These are phyloP conservation scores for Aspergillus japonicus DNA, from an alignment of 2,329 filamentous ascomycete genomes.

Conservation along the genomic window DNA sequence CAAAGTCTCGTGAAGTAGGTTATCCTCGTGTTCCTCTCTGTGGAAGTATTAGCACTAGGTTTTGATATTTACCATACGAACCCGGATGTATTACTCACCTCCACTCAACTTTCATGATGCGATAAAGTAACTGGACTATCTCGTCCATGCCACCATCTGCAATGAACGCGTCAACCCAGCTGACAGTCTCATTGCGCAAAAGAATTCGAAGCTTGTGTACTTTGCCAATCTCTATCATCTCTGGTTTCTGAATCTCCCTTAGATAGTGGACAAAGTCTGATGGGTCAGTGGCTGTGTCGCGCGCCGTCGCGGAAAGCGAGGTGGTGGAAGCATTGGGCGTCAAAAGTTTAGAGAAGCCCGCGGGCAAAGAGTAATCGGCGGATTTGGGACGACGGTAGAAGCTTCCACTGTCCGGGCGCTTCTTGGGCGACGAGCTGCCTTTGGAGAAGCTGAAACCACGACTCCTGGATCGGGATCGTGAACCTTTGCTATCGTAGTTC, in stretches of 20 bases:
- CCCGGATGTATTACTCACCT: conserved; percentile 57
- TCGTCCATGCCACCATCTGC: conserved; percentile 87
- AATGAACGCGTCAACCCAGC: conserved; percentile 93
- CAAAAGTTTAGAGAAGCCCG: conserved; percentile 56
- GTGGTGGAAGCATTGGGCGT: conserved; percentile 57
- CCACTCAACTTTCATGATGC: conserved; percentile 97
- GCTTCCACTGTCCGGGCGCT: conserved; percentile 65
- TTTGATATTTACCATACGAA: background rate
- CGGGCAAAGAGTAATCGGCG: conserved; percentile 63
- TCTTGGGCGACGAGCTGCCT: conserved; percentile 72
- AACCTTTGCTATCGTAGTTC: conserved; percentile 47
- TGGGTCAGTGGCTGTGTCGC: conserved; percentile 71
- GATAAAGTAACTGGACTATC: conserved; percentile 78
- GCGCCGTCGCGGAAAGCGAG: conserved; percentile 58
- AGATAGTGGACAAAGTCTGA: conserved; percentile 85
- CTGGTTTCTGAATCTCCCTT: conserved; percentile 74
- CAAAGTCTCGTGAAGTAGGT: conserved; percentile 84
- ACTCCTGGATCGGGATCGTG: conserved; percentile 58
- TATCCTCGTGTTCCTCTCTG: conserved; percentile 94
- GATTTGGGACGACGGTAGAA: conserved; percentile 71
- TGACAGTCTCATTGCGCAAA: conserved; percentile 89
- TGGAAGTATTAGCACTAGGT: conserved; percentile 26
- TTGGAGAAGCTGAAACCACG: conserved; percentile 77
- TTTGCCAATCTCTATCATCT: conserved; percentile 87
- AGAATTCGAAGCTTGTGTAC: conserved; percentile 88